A percentile compares a stretch with the other conserved stretches of the same genome.
Conservation (phyloP, 2,329 filamentous ascomycete species). For the Trichoderma oligosporum region DNA sequence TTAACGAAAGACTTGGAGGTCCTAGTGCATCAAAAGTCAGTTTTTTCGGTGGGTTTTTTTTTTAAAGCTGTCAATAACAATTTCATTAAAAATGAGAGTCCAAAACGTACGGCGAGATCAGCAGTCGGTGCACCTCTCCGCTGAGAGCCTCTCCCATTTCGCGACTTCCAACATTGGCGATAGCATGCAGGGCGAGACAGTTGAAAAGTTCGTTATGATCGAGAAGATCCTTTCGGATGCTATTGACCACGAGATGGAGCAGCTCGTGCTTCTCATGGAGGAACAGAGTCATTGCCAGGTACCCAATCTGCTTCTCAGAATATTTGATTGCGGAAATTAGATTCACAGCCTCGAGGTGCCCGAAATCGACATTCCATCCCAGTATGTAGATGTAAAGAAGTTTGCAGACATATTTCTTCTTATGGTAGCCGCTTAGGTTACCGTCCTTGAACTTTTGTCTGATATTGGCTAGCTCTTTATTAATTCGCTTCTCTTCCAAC, state of each 20-base stretch:
- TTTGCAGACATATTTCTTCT: slow-evolving; percentile 99
- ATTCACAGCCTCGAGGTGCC: slow-evolving; percentile 96
- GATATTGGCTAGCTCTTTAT: slow-evolving; percentile 98
- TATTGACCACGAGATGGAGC: slow-evolving; percentile 94
- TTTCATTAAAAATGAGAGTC: slow-evolving; percentile 23
- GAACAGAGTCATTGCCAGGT: slow-evolving; percentile 94
- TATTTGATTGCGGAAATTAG: slow-evolving; percentile 96
- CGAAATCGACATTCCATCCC: slow-evolving; percentile 98
- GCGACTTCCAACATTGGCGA: slow-evolving; percentile 92
- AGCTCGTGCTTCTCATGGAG: slow-evolving; percentile 96
- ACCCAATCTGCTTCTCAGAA: slow-evolving; percentile 98
- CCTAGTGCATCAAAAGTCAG: slow-evolving; percentile 27
- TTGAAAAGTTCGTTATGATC: slow-evolving; percentile 98
- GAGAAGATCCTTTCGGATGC: slow-evolving; percentile 90
- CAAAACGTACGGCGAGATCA: slow-evolving; percentile 75
- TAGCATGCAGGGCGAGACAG: slow-evolving; percentile 91
- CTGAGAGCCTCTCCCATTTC: slow-evolving; percentile 97
- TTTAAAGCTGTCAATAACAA: no score
- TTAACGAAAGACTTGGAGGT: slow-evolving; percentile 95
- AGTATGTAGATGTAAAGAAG: slow-evolving; percentile 98
- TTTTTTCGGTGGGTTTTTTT: no score
- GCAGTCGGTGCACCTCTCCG: slow-evolving; percentile 82
- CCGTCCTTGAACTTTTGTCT: slow-evolving; percentile 97
- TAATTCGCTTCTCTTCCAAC: slow-evolving; percentile 97
- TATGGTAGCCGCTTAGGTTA: slow-evolving; percentile 91